Evolutionary conservation across 768 basidiomycete genomes (phyloP).

Genomic region (Termitomyces sp.): DNA sequence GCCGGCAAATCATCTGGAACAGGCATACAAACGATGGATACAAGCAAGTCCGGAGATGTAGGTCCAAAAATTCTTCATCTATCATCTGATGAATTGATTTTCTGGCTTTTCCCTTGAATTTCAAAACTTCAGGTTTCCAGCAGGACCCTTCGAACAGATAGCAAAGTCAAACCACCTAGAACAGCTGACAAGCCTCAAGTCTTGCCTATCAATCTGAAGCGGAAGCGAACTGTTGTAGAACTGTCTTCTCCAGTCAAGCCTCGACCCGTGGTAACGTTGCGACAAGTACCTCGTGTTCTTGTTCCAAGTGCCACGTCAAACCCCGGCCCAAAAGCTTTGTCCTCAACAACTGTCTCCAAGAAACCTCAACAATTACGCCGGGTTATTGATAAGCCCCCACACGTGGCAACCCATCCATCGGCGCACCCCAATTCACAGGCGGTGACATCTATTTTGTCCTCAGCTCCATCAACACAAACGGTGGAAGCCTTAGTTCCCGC

Average conservation of each 20-base stretch:
- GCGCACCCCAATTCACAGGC: background rate
- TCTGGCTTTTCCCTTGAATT: background rate
- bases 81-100: background rate
- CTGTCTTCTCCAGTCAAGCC: constrained; percentile 21
- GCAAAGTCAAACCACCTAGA: background rate
- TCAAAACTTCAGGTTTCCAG: background rate
- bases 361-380: constrained; percentile 13
- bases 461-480: background rate
- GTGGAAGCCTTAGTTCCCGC: background rate
- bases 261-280: constrained; percentile 20
- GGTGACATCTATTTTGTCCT: background rate
- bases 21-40: constrained; percentile 16
- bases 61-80: background rate
- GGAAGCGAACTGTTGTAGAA: constrained; percentile 34
- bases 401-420: background rate
- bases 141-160: background rate
- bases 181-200: background rate
- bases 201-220: constrained; percentile 25
- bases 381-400: constrained; percentile 13
- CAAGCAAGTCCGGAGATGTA: constrained; percentile 7
- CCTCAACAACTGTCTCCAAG: constrained; percentile 3
- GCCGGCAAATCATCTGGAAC: constrained; percentile 10
- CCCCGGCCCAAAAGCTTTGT: background rate
- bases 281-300: constrained; percentile 21
- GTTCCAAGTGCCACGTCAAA: background rate